Base-by-base conservation (phyloP, 108 stramenopile genomes). In the Hondaea fermentalgiana region DNA sequence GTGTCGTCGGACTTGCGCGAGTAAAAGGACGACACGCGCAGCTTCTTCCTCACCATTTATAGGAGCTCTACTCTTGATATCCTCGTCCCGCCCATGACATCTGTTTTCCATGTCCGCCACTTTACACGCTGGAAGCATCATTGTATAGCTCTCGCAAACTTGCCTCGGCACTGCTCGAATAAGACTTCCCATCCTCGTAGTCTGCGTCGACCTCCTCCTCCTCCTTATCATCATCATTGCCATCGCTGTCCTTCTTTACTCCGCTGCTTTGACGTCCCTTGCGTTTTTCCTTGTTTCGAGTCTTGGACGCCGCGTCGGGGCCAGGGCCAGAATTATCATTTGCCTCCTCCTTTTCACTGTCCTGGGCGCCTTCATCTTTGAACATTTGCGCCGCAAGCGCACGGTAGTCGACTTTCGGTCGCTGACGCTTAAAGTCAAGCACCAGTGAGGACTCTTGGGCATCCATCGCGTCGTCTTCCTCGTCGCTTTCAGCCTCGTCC, bases 311-410 rank as follows among this genome's bases (percentile, higher is more conserved):
- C 35, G 35, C 35, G 35, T 35, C 35, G 35, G 35, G 35, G 35
- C 35, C 35, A 35, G 35, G 59, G 19, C 21, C 59, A 59, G 19
- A 2, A 59, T 59, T 42, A 17, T 69, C 64, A 14, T 10, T 17
- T 8, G 64, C 64, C 25, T 69, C 64, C 64, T 69, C 64, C 35
- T 35, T 35, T 35, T 35, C 35, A 35, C 35, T 35, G 42, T 69
- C 64, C 42, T 69, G 14, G 55, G 8, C 55, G 8, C 8, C 17
- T 23, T 69, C 64, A 23, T 23, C 76, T 23, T 83, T 83, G 23
- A 83, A 83, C 76, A 83, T 83, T 83, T 83, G 76, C 76, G 45
- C 76, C 2, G 76, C 76, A 23, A 83, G 76, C 45, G 76, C 76
- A 12, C 51, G 45, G 3, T 83, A 83, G 76, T 83, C 76, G 6